A percentile compares a stretch with the other conserved stretches of the same genome.
Evolutionary conservation across 345 rosid genomes (phyloP).

Genomic region (Boechera retrofracta): DNA sequence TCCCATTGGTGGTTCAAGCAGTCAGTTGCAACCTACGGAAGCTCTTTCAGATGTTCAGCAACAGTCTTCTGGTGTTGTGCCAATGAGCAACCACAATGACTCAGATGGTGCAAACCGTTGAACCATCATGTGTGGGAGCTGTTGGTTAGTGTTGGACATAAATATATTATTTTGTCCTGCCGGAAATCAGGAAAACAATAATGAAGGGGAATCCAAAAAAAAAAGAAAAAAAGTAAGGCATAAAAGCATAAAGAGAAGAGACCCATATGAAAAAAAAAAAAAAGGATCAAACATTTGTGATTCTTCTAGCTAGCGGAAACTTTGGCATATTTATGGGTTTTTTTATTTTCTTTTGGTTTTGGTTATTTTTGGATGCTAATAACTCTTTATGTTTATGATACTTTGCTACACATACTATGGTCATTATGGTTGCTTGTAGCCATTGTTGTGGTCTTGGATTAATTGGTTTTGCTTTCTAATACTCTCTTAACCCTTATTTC

Average conservation of each 20-base stretch:
- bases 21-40: slow-evolving; percentile 29
- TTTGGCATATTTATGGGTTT: slow-evolving; percentile 35
- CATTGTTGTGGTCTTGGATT: slow-evolving; percentile 29
- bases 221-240: slow-evolving; percentile 23
- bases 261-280: slow-evolving; percentile 12
- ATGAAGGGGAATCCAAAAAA: slow-evolving; percentile 28
- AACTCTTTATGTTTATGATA: slow-evolving; percentile 33
- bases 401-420: slow-evolving; percentile 30
- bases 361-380: slow-evolving; percentile 38
- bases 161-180: slow-evolving; percentile 44
- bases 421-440: slow-evolving; percentile 36
- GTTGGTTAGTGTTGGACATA: slow-evolving; percentile 39
- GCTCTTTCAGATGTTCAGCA: slow-evolving; percentile 34
- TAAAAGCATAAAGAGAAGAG: slow-evolving; percentile 34
- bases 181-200: slow-evolving; percentile 40
- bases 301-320: slow-evolving; percentile 40
- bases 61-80: slow-evolving; percentile 14
- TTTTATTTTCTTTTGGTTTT: slow-evolving; percentile 20
- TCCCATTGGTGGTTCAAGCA: slow-evolving; percentile 38
- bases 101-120: slow-evolving; percentile 39
- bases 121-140: slow-evolving; percentile 34
- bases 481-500: not conserved
- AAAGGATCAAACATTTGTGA: slow-evolving; percentile 45
- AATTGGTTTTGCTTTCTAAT: slow-evolving; percentile 26
- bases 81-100: slow-evolving; percentile 24